Percentiles rank a stretch among this genome's conserved stretches.
phyloP scores from a whole-genome alignment of 352 stramenopile species.

The Phytophthora sp. region DNA sequence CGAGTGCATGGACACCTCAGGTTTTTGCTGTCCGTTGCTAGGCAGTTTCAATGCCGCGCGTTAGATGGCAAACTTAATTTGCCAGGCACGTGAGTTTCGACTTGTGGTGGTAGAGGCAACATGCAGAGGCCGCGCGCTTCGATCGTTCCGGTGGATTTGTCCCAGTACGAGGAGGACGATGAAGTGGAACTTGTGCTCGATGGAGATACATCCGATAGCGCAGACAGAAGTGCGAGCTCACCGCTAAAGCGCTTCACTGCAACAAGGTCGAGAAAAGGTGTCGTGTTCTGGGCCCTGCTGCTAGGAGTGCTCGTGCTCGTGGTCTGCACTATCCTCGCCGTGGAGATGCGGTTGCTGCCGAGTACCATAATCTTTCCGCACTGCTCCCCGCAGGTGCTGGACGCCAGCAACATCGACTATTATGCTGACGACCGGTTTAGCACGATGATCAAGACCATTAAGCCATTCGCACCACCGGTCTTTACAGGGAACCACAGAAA shows the following conservation, averaged over 20 bases:
- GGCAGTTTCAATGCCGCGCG: no score
- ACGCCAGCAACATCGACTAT: not conserved
- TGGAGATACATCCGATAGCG: not conserved
- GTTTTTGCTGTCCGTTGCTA: no score
- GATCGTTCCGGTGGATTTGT: not conserved
- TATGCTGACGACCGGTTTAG: not conserved
- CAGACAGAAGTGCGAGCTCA: no score
- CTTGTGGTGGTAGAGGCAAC: no score
- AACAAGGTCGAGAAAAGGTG: no score
- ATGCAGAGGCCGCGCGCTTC: not conserved
- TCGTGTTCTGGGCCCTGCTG: not conserved
- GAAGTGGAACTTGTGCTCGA: not conserved
- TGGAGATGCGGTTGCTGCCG: not conserved
- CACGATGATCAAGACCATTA: constrained; percentile 2
- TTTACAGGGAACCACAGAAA: not conserved
- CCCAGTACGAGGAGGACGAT: not conserved
- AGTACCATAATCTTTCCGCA: not conserved
- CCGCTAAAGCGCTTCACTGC: no score
- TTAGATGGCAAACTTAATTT: no score
- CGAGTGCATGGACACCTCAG: no score
- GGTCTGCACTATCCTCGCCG: not conserved
- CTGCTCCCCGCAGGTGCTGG: not conserved
- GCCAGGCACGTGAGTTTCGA: no score
- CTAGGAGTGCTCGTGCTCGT: not conserved
- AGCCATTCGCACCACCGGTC: not conserved